Percentiles rank a stretch among this genome's conserved stretches.
phyloP scores from a whole-genome alignment of 1,284 basidiomycete genomes.

The Pseudozyma hubeiensis region DNA sequence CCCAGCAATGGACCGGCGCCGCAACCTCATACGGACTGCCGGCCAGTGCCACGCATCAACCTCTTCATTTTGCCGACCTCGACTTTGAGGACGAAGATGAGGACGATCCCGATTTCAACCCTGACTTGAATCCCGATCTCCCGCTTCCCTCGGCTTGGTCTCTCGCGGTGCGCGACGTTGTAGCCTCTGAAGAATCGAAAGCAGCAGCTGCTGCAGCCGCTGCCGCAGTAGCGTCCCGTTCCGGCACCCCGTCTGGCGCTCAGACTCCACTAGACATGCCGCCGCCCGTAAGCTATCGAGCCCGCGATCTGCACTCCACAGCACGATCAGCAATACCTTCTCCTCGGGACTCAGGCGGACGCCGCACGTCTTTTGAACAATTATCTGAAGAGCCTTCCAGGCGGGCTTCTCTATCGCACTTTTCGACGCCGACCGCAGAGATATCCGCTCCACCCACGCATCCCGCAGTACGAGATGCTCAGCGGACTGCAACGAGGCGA shows the following conservation, averaged over 20 bases:
- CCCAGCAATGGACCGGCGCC: not conserved
- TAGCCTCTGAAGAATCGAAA: slow-evolving; percentile 40
- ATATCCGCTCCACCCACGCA: not conserved
- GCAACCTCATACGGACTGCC: not conserved
- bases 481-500: not conserved
- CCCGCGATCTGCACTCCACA: not conserved
- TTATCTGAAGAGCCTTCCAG: slow-evolving; percentile 1
- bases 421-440: not conserved
- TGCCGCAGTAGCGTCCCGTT: slow-evolving; percentile 30
- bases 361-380: slow-evolving; percentile 9
- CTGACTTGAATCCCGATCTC: slow-evolving; percentile 47
- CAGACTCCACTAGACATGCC: slow-evolving; percentile 26
- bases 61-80: slow-evolving; percentile 51
- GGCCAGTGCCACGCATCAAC: slow-evolving; percentile 5
- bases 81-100: slow-evolving; percentile 59
- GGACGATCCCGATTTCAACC: slow-evolving; percentile 59
- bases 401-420: slow-evolving; percentile 1
- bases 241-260: slow-evolving; percentile 37
- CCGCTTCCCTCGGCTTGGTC: slow-evolving; percentile 56
- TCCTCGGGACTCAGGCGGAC: slow-evolving; percentile 1
- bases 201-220: slow-evolving; percentile 46
- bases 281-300: slow-evolving; percentile 2
- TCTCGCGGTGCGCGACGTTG: slow-evolving; percentile 54
- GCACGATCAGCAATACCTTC: slow-evolving; percentile 1
- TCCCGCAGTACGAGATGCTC: not conserved